Percentiles rank a stretch among this genome's conserved stretches.
phyloP scores from a whole-genome alignment of 768 basidiomycete genomes.

The Leucocoprinus sp. region DNA sequence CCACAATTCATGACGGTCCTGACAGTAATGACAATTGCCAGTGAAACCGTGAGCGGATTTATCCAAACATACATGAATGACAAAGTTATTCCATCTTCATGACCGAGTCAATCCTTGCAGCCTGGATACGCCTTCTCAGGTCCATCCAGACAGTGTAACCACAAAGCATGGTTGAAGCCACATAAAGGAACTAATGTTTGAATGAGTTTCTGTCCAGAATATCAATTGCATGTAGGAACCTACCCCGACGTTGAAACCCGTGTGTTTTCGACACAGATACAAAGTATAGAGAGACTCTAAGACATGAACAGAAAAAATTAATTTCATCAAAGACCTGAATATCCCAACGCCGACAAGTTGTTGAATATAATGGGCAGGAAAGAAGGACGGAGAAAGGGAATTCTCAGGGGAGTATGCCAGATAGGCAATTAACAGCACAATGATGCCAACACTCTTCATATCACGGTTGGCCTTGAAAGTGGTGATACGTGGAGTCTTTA shows the following conservation, averaged over 20 bases:
- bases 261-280: slow-evolving; percentile 38
- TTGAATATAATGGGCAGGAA: slow-evolving; percentile 25
- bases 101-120: slow-evolving; percentile 68
- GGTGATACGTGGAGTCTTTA: slow-evolving; percentile 53
- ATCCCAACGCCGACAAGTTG: slow-evolving; percentile 21
- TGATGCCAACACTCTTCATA: slow-evolving; percentile 17
- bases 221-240: slow-evolving; percentile 10
- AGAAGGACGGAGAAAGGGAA: slow-evolving; percentile 21
- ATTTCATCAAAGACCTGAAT: slow-evolving; percentile 26
- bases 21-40: too few relatives aligned
- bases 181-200: slow-evolving; percentile 39
- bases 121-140: slow-evolving; percentile 52
- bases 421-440: slow-evolving; percentile 27
- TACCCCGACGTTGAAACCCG: slow-evolving; percentile 35
- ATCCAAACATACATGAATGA: too few relatives aligned
- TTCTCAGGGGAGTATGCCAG: slow-evolving; percentile 18
- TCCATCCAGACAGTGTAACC: slow-evolving; percentile 51
- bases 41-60: too few relatives aligned
- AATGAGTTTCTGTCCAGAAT: not conserved
- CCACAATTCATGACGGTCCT: too few relatives aligned
- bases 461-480: slow-evolving; percentile 40
- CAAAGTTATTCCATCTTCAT: slow-evolving; percentile 57
- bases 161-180: slow-evolving; percentile 37
- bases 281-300: slow-evolving; percentile 42
- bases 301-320: slow-evolving; percentile 28